phyloP scores from a whole-genome alignment of 495 filamentous ascomycete genomes.

The Hypomontagnella submonticulosa region DNA sequence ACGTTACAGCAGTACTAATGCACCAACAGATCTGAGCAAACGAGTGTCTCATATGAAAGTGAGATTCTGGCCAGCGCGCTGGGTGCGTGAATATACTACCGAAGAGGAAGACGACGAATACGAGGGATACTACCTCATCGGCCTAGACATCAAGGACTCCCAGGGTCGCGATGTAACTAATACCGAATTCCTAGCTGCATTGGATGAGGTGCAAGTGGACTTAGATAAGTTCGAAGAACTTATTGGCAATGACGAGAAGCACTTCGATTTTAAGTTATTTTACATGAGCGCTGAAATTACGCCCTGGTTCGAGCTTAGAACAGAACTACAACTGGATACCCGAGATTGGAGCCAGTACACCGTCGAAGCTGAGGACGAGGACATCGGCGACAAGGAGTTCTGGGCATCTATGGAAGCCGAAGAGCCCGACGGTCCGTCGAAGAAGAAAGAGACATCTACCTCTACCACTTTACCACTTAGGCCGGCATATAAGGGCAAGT shows the following conservation, averaged over 20 bases:
- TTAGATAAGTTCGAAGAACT: constrained; percentile 61
- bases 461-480: constrained; percentile 21
- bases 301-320: constrained; percentile 51
- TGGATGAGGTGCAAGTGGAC: constrained; percentile 50
- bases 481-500: constrained; percentile 45
- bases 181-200: constrained; percentile 47
- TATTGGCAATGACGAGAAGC: constrained; percentile 57
- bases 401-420: constrained; percentile 34
- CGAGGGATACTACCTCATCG: constrained; percentile 66
- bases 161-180: constrained; percentile 28
- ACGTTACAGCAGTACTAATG: constrained; percentile 26
- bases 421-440: constrained; percentile 8
- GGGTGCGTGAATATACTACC: constrained; percentile 47
- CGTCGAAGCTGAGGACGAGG: constrained; percentile 48
- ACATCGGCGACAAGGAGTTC: constrained; percentile 37
- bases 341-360: constrained; percentile 62
- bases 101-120: constrained; percentile 54
- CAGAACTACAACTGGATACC: constrained; percentile 54
- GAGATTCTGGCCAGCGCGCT: constrained; percentile 68
- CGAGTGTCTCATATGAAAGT: constrained; percentile 57
- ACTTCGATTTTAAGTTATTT: constrained; percentile 58
- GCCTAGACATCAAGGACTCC: constrained; percentile 54
- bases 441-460: constrained; percentile 30
- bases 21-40: constrained; percentile 56
- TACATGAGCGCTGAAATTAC: constrained; percentile 61